These are phyloP conservation scores for Anthoceros angustus DNA, from an alignment of 225 moss, liverwort and hornwort genomes.

Conservation along the genomic window DNA sequence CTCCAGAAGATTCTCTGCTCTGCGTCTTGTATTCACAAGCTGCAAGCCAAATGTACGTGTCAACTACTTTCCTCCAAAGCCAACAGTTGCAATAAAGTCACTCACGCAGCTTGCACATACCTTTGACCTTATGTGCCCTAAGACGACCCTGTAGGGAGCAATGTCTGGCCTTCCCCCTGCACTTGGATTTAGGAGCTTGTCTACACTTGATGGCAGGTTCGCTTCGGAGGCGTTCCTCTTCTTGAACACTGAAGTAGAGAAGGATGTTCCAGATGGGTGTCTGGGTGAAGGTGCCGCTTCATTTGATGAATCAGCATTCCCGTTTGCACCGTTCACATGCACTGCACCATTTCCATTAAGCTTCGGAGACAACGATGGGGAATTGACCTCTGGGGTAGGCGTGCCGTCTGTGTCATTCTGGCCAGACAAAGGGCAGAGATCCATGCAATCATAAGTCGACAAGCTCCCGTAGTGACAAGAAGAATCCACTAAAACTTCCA, in stretches of 20 bases:
- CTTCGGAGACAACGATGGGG: not conserved
- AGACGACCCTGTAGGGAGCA: slow-evolving; percentile 74
- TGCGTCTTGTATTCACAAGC: slow-evolving; percentile 58
- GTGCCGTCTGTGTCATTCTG: slow-evolving; percentile 1
- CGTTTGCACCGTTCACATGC: not conserved
- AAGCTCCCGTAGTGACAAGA: not conserved
- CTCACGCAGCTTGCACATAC: slow-evolving; percentile 7
- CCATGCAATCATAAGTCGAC: not conserved
- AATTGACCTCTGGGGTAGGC: not conserved
- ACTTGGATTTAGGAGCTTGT: slow-evolving; percentile 62
- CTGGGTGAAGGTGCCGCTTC: not conserved
- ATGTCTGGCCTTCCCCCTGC: slow-evolving; percentile 76
- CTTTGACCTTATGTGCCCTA: slow-evolving; percentile 68
- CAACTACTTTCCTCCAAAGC: not conserved
- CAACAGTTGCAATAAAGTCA: not conserved
- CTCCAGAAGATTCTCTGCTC: slow-evolving; percentile 68
- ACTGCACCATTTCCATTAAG: not conserved
- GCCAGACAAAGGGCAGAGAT: not conserved
- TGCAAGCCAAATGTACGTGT: not conserved
- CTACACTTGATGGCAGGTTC: slow-evolving; percentile 66
- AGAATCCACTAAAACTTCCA: not conserved
- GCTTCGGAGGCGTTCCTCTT: slow-evolving; percentile 50
- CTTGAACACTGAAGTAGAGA: slow-evolving; percentile 13
- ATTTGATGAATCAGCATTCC: not conserved
- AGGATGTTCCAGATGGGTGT: not conserved